These are phyloP conservation scores for Cystobasidium onofrii DNA, from an alignment of 768 basidiomycete species.

Conservation along the genomic window DNA sequence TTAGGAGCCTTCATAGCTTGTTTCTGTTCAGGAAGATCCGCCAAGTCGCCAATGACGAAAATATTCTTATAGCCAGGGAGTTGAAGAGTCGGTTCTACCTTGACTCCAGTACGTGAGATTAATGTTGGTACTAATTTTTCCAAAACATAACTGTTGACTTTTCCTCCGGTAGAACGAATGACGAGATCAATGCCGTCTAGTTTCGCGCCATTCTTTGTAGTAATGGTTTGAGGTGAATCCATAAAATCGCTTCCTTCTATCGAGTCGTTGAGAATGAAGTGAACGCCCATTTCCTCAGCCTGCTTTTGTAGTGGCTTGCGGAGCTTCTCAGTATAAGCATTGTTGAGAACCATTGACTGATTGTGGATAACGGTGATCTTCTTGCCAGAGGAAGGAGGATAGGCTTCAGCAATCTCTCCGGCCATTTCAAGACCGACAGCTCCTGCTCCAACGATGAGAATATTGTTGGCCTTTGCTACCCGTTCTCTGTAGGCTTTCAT, in stretches of 20 bases:
- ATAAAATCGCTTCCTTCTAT: constrained; percentile 46
- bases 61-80: constrained; percentile 52
- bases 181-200: constrained; percentile 40
- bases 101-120: constrained; percentile 45
- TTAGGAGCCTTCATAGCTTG: constrained; percentile 51
- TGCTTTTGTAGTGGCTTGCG: constrained; percentile 51
- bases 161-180: constrained; percentile 36
- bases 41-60: constrained; percentile 61
- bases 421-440: constrained; percentile 41
- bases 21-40: constrained; percentile 60
- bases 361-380: constrained; percentile 38
- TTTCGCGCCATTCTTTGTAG: constrained; percentile 37
- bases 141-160: constrained; percentile 54
- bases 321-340: constrained; percentile 53
- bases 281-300: constrained; percentile 49
- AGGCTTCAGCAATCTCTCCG: constrained; percentile 36
- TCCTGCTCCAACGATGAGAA: constrained; percentile 36
- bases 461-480: constrained; percentile 6
- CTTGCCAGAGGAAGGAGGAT: constrained; percentile 24
- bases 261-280: constrained; percentile 53
- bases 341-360: constrained; percentile 33
- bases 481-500: constrained; percentile 27
- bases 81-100: constrained; percentile 58
- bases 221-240: constrained; percentile 23
- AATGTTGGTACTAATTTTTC: constrained; percentile 48